A percentile compares a stretch with the other conserved stretches of the same genome.
Conservation (phyloP, 2,329 filamentous ascomycete species). For the Calonectria pteridis region DNA sequence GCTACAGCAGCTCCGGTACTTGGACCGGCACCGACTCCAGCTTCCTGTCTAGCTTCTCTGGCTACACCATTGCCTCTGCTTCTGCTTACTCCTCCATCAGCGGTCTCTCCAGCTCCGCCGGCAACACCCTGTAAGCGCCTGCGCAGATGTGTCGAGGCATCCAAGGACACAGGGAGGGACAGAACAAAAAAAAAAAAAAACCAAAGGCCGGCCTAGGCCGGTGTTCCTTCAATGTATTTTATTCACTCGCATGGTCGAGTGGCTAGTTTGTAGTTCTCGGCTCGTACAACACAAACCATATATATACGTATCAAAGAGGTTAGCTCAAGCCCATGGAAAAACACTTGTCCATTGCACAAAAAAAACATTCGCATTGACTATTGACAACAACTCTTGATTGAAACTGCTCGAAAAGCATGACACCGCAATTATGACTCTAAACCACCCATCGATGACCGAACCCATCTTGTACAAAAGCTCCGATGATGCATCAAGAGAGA, state of each 20-base stretch:
- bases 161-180: background rate
- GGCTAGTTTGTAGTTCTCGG: background rate
- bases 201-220: background rate
- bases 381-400: background rate
- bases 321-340: background rate
- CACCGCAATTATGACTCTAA: constrained; percentile 13
- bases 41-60: constrained; percentile 64
- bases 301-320: constrained; percentile 7
- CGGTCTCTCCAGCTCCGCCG: constrained; percentile 58
- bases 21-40: constrained; percentile 57
- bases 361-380: background rate
- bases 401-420: background rate
- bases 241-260: constrained; percentile 11
- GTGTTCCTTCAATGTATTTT: constrained; percentile 23
- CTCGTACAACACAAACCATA: background rate
- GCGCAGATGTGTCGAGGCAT: background rate
- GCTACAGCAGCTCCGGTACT: constrained; percentile 55
- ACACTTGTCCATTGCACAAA: background rate
- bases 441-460: constrained; percentile 27
- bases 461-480: background rate
- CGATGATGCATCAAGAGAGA: background rate
- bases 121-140: constrained; percentile 55
- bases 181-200: background rate
- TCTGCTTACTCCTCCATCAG: constrained; percentile 50
- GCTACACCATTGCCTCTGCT: constrained; percentile 65